Conservation (phyloP, 306 rosid genomes). For the Quercus parvula region DNA sequence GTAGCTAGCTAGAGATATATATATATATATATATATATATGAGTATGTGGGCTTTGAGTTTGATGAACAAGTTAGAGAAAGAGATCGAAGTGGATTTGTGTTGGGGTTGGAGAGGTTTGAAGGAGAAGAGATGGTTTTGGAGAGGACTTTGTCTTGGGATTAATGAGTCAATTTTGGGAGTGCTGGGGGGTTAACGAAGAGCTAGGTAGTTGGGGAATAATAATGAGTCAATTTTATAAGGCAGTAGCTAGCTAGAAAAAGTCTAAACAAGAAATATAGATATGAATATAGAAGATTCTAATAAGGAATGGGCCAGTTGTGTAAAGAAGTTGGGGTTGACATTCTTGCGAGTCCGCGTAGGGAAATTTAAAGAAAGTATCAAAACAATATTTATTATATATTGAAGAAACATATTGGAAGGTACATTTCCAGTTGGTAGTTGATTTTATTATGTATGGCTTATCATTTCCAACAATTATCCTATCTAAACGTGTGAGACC, state of each 20-base stretch:
- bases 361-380: not conserved
- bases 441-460: not conserved
- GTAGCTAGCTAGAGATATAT: no score
- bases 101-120: not conserved
- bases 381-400: no score
- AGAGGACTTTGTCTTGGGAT: no score
- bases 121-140: not conserved
- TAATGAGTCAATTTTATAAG: not conserved
- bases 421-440: not conserved
- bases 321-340: not conserved
- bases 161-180: no score
- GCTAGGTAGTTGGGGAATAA: not conserved
- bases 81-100: not conserved
- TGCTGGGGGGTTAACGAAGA: no score
- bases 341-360: conserved; percentile 24
- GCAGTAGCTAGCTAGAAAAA: not conserved
- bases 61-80: not conserved
- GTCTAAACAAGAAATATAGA: not conserved
- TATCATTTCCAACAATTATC: not conserved
- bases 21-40: no score
- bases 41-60: no score
- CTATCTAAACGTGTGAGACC: conserved; percentile 5
- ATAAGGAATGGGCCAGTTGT: conserved; percentile 9
- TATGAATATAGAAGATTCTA: conserved; percentile 6
- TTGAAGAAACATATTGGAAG: not conserved